Percentiles rank a stretch among this genome's conserved stretches.
Evolutionary conservation across 257 asterid species (phyloP).

Genomic region (Fraxinus cuspidata): DNA sequence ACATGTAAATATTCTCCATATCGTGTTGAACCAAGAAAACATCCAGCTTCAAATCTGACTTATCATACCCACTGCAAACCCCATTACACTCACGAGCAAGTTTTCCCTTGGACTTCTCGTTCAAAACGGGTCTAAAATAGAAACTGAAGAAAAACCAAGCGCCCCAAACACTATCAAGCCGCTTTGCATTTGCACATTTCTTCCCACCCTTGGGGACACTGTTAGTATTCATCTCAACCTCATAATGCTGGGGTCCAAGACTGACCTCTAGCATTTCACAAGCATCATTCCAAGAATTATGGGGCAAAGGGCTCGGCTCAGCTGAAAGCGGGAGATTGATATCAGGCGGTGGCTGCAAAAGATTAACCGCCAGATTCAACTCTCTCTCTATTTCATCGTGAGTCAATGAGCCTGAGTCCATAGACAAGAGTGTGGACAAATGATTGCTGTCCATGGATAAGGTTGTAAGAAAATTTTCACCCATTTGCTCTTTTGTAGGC

Average conservation of each 20-base stretch:
- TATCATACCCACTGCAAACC: constrained; percentile 35
- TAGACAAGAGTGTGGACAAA: constrained; percentile 47
- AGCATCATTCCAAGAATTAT: constrained; percentile 32
- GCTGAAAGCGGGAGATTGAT: constrained; percentile 51
- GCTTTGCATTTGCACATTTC: constrained; percentile 42
- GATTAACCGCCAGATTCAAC: constrained; percentile 42
- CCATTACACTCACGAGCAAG: constrained; percentile 34
- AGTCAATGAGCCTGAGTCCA: constrained; percentile 47
- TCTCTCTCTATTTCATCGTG: constrained; percentile 49
- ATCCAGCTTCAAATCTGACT: constrained; percentile 47
- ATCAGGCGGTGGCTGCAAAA: constrained; percentile 44
- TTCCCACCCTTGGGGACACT: constrained; percentile 40
- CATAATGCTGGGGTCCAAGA: constrained; percentile 45
- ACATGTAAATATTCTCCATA: constrained; percentile 59
- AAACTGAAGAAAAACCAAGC: constrained; percentile 56
- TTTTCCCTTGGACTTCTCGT: constrained; percentile 42
- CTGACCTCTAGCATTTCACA: constrained; percentile 45
- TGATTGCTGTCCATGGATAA: constrained; percentile 50
- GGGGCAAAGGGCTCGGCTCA: constrained; percentile 48
- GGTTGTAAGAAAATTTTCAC: constrained; percentile 45
- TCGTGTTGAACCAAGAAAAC: constrained; percentile 56
- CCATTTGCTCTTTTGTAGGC: constrained; percentile 47
- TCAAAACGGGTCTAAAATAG: constrained; percentile 49
- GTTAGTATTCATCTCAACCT: constrained; percentile 33
- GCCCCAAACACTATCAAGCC: constrained; percentile 55